Evolutionary conservation across 306 rosid species (phyloP).

Genomic region (Erythrophleum fordii): DNA sequence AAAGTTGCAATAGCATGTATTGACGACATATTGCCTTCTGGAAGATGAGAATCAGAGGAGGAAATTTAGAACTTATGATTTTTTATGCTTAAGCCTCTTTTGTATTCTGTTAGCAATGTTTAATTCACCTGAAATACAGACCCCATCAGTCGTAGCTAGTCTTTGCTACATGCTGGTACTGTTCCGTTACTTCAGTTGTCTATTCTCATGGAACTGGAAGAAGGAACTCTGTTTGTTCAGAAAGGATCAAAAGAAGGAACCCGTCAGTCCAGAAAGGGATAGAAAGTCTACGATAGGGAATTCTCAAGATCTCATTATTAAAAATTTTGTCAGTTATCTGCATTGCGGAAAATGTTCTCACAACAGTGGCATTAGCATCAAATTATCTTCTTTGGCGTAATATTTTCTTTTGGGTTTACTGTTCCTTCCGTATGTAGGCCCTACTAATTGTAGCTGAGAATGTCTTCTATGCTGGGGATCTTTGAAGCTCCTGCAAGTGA

Average conservation of each 20-base stretch:
- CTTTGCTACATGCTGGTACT: background rate
- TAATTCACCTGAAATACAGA: background rate
- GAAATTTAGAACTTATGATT: background rate
- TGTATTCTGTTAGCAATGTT: background rate
- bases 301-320: background rate
- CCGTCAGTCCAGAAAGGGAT: background rate
- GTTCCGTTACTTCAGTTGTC: background rate
- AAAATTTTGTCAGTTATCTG: background rate
- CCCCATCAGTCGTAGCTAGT: background rate
- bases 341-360: background rate
- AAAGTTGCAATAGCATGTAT: background rate
- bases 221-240: background rate
- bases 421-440: background rate
- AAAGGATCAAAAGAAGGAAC: background rate
- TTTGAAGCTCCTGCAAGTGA: slow-evolving; percentile 47
- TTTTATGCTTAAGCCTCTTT: background rate
- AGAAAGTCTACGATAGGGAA: background rate
- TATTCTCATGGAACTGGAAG: background rate
- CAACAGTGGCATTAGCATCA: background rate
- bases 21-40: background rate
- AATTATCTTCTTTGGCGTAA: background rate
- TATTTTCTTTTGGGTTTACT: background rate
- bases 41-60: too few relatives aligned
- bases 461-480: slow-evolving; percentile 35
- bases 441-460: background rate